Percentiles rank a stretch among this genome's conserved stretches.
These are phyloP conservation scores for Ophiostoma himal-ulmi DNA, from an alignment of 2,329 filamentous ascomycete genomes.

Conservation along the genomic window DNA sequence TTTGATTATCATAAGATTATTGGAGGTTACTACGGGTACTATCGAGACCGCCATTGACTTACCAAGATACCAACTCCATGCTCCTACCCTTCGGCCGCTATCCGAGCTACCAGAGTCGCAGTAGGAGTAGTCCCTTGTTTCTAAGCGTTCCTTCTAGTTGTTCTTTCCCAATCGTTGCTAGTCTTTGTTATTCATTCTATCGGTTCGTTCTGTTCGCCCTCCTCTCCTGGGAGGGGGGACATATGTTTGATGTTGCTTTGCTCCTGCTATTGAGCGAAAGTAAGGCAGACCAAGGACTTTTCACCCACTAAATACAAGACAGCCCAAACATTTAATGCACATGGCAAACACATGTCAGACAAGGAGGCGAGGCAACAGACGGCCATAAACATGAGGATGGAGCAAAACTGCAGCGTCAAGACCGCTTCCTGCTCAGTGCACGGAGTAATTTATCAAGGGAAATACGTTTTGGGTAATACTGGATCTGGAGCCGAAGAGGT, in stretches of 20 bases:
- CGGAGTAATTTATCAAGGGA: not conserved
- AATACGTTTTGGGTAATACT: conserved; percentile 1
- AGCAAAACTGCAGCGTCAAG: not conserved
- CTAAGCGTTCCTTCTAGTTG: not conserved
- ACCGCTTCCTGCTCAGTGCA: not conserved
- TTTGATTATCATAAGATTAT: not conserved
- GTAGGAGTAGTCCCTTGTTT: not conserved
- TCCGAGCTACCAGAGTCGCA: conserved; percentile 2
- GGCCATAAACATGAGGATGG: not conserved
- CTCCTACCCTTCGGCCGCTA: not conserved
- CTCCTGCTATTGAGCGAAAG: not conserved
- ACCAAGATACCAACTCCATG: not conserved
- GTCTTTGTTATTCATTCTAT: not conserved
- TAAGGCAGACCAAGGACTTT: not conserved
- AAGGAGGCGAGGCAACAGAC: not conserved
- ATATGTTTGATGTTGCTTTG: not conserved
- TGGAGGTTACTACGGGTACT: not conserved
- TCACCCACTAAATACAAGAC: not conserved
- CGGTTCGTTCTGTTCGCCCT: not conserved
- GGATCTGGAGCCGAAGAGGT: conserved; percentile 11
- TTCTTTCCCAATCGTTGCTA: not conserved
- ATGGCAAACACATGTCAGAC: conserved; percentile 18
- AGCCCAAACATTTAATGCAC: conserved; percentile 3
- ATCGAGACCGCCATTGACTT: not conserved
- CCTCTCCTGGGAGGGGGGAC: not conserved